Conservation (phyloP, 129 eudicot species). For the Dittrichia graveolens region DNA sequence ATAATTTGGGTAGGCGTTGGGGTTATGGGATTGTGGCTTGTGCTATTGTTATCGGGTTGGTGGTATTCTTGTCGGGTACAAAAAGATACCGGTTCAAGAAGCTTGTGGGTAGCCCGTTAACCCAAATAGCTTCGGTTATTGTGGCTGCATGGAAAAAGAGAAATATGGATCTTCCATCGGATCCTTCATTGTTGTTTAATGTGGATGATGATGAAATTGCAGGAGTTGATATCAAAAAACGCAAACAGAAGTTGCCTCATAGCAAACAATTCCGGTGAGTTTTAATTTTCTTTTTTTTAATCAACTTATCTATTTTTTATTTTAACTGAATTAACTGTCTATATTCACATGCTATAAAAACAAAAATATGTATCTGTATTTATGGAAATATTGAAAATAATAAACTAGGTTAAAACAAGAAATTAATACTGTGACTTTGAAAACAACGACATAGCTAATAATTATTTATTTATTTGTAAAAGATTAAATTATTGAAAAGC, state of each 20-base stretch:
- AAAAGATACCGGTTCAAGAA: slow-evolving; percentile 79
- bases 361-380: background rate
- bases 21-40: slow-evolving; percentile 85
- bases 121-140: slow-evolving; percentile 77
- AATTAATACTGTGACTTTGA: background rate
- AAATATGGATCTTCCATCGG: slow-evolving; percentile 61
- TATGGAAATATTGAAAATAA: slow-evolving; percentile 2
- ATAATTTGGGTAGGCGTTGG: slow-evolving; percentile 75
- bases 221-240: slow-evolving; percentile 41
- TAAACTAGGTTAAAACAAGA: slow-evolving; percentile 18
- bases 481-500: background rate
- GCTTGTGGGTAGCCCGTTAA: slow-evolving; percentile 84
- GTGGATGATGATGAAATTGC: slow-evolving; percentile 46
- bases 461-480: background rate
- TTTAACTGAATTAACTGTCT: slow-evolving; percentile 33
- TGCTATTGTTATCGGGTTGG: slow-evolving; percentile 54
- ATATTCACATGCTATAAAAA: background rate
- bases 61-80: slow-evolving; percentile 68
- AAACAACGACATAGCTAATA: slow-evolving; percentile 27
- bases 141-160: slow-evolving; percentile 85
- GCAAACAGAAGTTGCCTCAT: slow-evolving; percentile 71
- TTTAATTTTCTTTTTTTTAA: background rate
- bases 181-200: slow-evolving; percentile 48
- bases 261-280: slow-evolving; percentile 79
- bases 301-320: background rate